Conservation (phyloP, 73 alveolate genomes). For the Tetrahymena malaccensis region DNA sequence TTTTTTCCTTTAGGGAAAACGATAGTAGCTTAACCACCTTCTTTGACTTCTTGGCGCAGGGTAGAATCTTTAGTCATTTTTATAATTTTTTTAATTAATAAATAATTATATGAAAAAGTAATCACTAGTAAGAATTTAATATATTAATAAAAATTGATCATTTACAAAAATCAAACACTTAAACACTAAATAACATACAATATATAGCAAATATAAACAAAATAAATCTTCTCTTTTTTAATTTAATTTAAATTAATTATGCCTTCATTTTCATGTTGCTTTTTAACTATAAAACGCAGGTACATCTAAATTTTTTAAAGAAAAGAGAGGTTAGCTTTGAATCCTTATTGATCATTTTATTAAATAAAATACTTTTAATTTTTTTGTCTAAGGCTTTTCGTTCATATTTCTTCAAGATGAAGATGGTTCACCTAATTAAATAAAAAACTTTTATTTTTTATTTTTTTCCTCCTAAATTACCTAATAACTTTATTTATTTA, state of each 20-base stretch:
- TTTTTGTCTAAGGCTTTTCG: background rate
- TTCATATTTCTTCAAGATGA: background rate
- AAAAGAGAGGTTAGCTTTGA: background rate
- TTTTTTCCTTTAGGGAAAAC: background rate
- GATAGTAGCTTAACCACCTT: background rate
- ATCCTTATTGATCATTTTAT: background rate
- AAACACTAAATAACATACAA: background rate
- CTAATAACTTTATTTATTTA: background rate
- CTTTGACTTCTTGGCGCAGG: no score
- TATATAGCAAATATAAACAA: no score
- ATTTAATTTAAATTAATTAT: no score
- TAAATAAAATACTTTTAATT: background rate
- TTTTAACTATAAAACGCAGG: background rate
- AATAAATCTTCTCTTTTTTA: background rate
- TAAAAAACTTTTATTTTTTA: background rate
- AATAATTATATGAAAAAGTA: no score
- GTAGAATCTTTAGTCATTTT: background rate
- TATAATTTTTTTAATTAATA: background rate
- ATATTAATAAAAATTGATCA: background rate
- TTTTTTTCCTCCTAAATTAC: background rate
- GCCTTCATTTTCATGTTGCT: no score
- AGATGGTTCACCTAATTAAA: background rate
- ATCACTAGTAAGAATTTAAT: background rate
- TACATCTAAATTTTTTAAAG: background rate
- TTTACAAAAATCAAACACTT: background rate